A percentile compares a stretch with the other conserved stretches of the same genome.
phyloP scores from a whole-genome alignment of 202 grass and related monocot species.

The Zoysia matrella region DNA sequence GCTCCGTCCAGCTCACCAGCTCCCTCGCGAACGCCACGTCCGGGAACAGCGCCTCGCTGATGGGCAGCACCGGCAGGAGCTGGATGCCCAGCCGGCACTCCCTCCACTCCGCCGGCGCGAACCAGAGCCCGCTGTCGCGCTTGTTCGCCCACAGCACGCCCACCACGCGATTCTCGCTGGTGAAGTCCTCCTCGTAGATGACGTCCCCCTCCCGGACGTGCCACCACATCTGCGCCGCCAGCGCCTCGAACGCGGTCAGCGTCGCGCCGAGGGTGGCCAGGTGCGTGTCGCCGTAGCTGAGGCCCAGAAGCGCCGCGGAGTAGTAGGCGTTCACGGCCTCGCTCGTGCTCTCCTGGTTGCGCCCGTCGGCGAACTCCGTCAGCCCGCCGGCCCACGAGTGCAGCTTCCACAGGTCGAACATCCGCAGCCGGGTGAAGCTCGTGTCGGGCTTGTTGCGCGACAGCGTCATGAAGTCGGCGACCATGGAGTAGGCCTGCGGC shows the following conservation, averaged over 20 bases:
- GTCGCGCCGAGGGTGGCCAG: constrained; percentile 67
- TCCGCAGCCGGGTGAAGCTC: constrained; percentile 68
- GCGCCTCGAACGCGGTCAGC: constrained; percentile 67
- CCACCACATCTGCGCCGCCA: constrained; percentile 91
- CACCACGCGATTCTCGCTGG: constrained; percentile 56
- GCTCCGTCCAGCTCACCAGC: constrained; percentile 74
- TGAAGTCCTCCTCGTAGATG: constrained; percentile 88
- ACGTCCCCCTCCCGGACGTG: constrained; percentile 64
- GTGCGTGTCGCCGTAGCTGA: constrained; percentile 82
- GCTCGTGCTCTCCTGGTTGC: constrained; percentile 95
- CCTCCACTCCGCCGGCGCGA: constrained; percentile 81
- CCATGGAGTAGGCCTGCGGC: constrained; percentile 85
- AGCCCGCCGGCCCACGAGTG: constrained; percentile 95
- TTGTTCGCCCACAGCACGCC: constrained; percentile 95
- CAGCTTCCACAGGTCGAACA: constrained; percentile 93
- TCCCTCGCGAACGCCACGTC: constrained; percentile 67
- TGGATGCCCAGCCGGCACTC: constrained; percentile 92
- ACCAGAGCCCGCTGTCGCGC: constrained; percentile 96
- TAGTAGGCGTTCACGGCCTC: constrained; percentile 96
- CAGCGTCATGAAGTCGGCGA: constrained; percentile 90
- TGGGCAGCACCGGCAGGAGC: constrained; percentile 72
- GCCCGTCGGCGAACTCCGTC: constrained; percentile 89
- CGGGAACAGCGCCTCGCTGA: constrained; percentile 79
- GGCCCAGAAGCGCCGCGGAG: constrained; percentile 70
- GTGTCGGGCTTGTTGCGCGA: constrained; percentile 51